These are phyloP conservation scores for Thymus mandschuricus DNA, from an alignment of 257 asterid species.

Conservation along the genomic window DNA sequence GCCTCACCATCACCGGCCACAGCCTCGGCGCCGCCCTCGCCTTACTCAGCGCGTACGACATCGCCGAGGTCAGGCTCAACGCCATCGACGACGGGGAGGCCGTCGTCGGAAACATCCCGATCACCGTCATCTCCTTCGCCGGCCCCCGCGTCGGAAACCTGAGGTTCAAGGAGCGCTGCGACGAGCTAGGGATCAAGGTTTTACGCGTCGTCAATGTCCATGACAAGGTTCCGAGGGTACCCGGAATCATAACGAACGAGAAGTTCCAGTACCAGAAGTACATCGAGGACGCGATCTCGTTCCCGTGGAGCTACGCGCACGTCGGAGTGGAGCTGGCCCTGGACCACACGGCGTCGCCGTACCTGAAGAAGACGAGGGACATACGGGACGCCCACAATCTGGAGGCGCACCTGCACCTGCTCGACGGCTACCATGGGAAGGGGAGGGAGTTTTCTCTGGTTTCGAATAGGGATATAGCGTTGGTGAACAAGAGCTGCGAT, in stretches of 20 bases:
- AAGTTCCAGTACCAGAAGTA: constrained; percentile 61
- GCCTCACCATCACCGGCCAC: constrained; percentile 79
- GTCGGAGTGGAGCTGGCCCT: constrained; percentile 67
- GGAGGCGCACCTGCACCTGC: constrained; percentile 66
- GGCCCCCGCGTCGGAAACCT: constrained; percentile 79
- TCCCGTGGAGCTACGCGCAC: constrained; percentile 88
- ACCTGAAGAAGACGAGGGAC: constrained; percentile 45
- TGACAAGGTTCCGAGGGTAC: constrained; percentile 68
- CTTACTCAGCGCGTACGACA: constrained; percentile 66
- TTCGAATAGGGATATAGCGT: constrained; percentile 60
- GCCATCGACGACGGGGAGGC: constrained; percentile 36
- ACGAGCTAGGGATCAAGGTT: constrained; percentile 60
- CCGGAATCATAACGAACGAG: constrained; percentile 74
- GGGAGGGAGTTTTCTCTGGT: constrained; percentile 34
- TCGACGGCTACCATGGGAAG: constrained; percentile 72
- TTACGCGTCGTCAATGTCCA: constrained; percentile 59
- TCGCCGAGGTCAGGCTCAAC: constrained; percentile 63
- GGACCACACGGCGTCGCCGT: constrained; percentile 64
- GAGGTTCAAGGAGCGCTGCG: constrained; percentile 71
- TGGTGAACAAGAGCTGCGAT: constrained; percentile 64
- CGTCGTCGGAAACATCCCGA: constrained; percentile 42
- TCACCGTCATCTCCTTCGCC: constrained; percentile 57
- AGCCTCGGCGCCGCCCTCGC: constrained; percentile 87
- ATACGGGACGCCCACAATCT: constrained; percentile 60
- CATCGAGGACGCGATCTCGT: constrained; percentile 50